These are phyloP conservation scores for Trametes polyzona DNA, from an alignment of 1,284 basidiomycete genomes.

Conservation along the genomic window DNA sequence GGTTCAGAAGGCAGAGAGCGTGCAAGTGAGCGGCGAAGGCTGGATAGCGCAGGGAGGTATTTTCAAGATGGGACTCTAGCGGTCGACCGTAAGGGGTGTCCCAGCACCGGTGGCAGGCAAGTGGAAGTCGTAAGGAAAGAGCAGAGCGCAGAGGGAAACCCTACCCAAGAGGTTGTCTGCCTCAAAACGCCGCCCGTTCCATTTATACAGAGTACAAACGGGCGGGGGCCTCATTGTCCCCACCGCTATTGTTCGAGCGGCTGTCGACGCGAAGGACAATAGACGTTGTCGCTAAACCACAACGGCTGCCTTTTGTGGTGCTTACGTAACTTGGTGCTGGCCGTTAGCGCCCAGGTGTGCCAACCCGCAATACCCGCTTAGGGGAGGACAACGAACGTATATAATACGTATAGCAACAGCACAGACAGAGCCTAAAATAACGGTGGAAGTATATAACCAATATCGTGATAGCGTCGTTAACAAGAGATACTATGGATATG, in stretches of 20 bases:
- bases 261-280: conserved; percentile 14
- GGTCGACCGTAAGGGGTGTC: conserved; percentile 30
- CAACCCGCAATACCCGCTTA: neutral
- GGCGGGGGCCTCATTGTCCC: conserved; percentile 21
- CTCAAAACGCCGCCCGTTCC: neutral
- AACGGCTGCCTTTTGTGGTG: conserved; percentile 22
- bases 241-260: conserved; percentile 17
- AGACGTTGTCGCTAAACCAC: conserved; percentile 19
- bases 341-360: neutral
- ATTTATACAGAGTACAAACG: conserved; percentile 11
- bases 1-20: conserved; percentile 7
- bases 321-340: conserved; percentile 18
- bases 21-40: conserved; percentile 3
- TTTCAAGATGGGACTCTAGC: conserved; percentile 3
- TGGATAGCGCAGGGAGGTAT: conserved; percentile 2
- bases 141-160: conserved; percentile 4
- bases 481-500: neutral
- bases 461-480: neutral
- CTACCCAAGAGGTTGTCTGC: conserved; percentile 5
- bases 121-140: conserved; percentile 10
- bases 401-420: neutral
- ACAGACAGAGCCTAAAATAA: neutral
- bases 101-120: conserved; percentile 32
- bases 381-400: neutral
- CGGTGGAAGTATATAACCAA: neutral